Conservation (phyloP, 345 rosid species). For the Eucalyptus curtisii region DNA sequence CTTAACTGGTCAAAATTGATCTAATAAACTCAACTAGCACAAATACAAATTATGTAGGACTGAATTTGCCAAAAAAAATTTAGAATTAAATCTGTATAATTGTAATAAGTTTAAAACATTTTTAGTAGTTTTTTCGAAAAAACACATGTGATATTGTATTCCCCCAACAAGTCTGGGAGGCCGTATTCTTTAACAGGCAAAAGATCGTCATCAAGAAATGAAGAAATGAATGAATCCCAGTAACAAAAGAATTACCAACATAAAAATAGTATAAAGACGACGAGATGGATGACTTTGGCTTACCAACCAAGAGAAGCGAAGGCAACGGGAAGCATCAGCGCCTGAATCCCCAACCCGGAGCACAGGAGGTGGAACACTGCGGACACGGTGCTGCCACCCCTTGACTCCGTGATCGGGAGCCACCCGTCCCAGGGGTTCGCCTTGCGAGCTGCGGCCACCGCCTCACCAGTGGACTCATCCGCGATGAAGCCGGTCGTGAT, state of each 20-base stretch:
- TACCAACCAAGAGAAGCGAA: conserved; percentile 12
- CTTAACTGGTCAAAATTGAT: rapidly evolving
- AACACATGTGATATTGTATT: neutral
- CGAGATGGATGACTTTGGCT: neutral
- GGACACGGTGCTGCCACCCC: conserved; percentile 1
- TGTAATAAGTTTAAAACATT: no score
- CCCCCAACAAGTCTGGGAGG: neutral
- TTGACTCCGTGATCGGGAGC: conserved; percentile 10
- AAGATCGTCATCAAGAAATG: neutral
- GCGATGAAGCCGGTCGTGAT: neutral
- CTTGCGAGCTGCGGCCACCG: neutral
- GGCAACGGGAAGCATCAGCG: conserved; percentile 10
- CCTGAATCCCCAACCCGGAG: conserved; percentile 18
- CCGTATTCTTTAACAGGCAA: neutral
- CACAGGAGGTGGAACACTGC: conserved; percentile 12
- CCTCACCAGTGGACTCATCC: neutral
- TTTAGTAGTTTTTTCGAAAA: neutral
- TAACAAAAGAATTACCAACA: neutral
- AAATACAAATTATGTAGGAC: rapidly evolving
- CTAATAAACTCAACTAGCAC: no score
- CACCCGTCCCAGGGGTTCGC: neutral
- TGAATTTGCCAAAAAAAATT: no score
- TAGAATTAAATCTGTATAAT: no score
- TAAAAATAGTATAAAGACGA: neutral
- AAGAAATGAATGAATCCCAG: neutral